Base-by-base conservation (phyloP, 768 basidiomycete genomes). In the Lactarius sp. region DNA sequence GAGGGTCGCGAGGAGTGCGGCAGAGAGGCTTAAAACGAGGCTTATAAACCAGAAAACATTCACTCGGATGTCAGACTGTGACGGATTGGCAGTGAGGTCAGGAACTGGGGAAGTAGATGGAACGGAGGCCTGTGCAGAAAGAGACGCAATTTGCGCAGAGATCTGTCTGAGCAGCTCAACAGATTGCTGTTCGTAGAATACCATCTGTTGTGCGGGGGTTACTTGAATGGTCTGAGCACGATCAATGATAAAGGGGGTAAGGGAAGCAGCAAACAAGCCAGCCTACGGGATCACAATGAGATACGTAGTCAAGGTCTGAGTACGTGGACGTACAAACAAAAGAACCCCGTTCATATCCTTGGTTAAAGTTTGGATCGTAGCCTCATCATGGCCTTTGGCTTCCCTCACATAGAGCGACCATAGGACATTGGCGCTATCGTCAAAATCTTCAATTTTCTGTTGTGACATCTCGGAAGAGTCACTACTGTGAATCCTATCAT, bases 1-100 rank as follows among this genome's bases (percentile, higher is more conserved):
- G 5, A 83, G 68, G 13, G 79, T 81, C 18, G 80, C 80, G 8
- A 71, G 65, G 20, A 82, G 72, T 62, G 77, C 79, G 47, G 77
- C 75, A 2, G 72, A 72, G 16, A 83, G 72, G 62, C 79, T 80
- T 51, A 78, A 71, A 1, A 70, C 59, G 1, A 74, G 66, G 37
- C 70, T 70, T 7, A 68, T 59, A 66, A 82, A 80, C 78, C 77
- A 82, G 13, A 78, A 70, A 0, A 68, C 68, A 63, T 83, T 82
- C 46, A 73, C 66, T 63, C 76, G 76, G 39, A 77, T 61, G 3
- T 77, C 68, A n/a, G 77, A 75, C 2, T 64, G 62, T 33, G 74
- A 73, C 2, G 70, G 61, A 7, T 20, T 52, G 62, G 66, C 59
- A 3, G 68, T 44, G 12, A 62, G 47, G 4, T 1, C 16, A 39